These are phyloP conservation scores for Yamadazyma blattariae DNA, from an alignment of 1,139 yeast genomes.

Conservation along the genomic window DNA sequence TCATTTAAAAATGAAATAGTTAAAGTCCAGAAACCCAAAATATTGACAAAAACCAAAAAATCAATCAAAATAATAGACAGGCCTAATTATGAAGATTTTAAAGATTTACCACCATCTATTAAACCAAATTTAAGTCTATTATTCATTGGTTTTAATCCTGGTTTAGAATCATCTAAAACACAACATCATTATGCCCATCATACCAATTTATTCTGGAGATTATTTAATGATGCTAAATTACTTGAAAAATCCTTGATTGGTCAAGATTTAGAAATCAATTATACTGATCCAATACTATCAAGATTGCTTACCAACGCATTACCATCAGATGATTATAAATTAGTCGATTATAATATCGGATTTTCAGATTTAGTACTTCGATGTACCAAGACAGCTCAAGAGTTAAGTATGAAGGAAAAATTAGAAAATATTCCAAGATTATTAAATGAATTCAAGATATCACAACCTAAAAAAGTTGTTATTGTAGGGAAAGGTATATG, in stretches of 20 bases:
- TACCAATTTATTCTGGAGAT: slow-evolving; percentile 68
- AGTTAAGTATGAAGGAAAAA: slow-evolving; percentile 54
- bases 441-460: slow-evolving; percentile 38
- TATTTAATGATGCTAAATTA: slow-evolving; percentile 50
- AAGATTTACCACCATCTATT: slow-evolving; percentile 37
- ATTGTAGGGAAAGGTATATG: slow-evolving; percentile 80
- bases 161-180: slow-evolving; percentile 55
- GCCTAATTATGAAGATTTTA: slow-evolving; percentile 3
- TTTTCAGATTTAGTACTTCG: slow-evolving; percentile 70
- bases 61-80: no score
- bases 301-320: slow-evolving; percentile 47
- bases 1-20: slow-evolving; percentile 5
- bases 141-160: slow-evolving; percentile 77
- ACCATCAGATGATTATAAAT: slow-evolving; percentile 44
- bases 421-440: slow-evolving; percentile 53
- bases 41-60: not conserved
- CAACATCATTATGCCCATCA: slow-evolving; percentile 79
- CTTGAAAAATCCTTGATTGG: slow-evolving; percentile 14
- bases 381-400: slow-evolving; percentile 60
- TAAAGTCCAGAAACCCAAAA: slow-evolving; percentile 1
- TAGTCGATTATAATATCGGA: slow-evolving; percentile 53
- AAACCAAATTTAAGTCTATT: slow-evolving; percentile 37
- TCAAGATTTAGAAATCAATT: slow-evolving; percentile 3
- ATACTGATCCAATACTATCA: slow-evolving; percentile 53
- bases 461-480: slow-evolving; percentile 46